A percentile compares a stretch with the other conserved stretches of the same genome.
These are phyloP conservation scores for Pisolithus orientalis DNA, from an alignment of 768 basidiomycete species.

Conservation along the genomic window DNA sequence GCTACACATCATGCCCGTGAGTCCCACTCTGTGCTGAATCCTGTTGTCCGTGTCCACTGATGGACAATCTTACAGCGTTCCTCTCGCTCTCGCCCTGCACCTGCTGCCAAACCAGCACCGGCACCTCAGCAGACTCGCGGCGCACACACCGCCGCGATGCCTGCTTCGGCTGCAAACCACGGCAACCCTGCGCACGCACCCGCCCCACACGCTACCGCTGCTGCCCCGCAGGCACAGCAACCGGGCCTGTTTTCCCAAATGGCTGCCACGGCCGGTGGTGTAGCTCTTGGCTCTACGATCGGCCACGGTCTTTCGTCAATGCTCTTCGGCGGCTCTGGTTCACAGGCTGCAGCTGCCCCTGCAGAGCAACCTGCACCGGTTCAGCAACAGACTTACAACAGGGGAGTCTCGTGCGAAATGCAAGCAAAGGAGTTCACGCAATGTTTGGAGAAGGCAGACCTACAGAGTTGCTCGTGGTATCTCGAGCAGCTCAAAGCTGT, in stretches of 20 bases:
- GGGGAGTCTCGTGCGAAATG: conserved; percentile 55
- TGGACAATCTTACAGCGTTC: conserved; percentile 45
- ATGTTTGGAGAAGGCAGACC: conserved; percentile 78
- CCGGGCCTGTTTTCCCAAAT: conserved; percentile 80
- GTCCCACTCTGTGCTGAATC: conserved; percentile 13
- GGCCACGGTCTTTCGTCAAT: conserved; percentile 88
- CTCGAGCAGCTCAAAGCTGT: conserved; percentile 86
- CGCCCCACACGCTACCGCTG: conserved; percentile 29
- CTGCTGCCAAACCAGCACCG: conserved; percentile 31
- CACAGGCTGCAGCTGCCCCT: conserved; percentile 32
- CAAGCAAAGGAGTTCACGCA: conserved; percentile 87
- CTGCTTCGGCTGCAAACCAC: conserved; percentile 32
- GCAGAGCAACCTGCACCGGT: conserved; percentile 43
- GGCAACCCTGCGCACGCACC: conserved; percentile 38
- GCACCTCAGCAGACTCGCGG: conserved; percentile 38
- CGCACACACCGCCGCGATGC: conserved; percentile 46
- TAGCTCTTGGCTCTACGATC: conserved; percentile 81
- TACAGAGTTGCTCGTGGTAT: conserved; percentile 79
- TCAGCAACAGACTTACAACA: conserved; percentile 39
- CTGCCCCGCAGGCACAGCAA: conserved; percentile 34
- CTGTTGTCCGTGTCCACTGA: neutral
- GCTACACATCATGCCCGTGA: conserved; percentile 40
- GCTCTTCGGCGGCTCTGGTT: conserved; percentile 73
- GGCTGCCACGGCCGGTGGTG: conserved; percentile 88
- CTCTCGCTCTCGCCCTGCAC: conserved; percentile 63